Evolutionary conservation across 2,329 filamentous ascomycete genomes (phyloP).

Genomic region (Nothophoma quercina): DNA sequence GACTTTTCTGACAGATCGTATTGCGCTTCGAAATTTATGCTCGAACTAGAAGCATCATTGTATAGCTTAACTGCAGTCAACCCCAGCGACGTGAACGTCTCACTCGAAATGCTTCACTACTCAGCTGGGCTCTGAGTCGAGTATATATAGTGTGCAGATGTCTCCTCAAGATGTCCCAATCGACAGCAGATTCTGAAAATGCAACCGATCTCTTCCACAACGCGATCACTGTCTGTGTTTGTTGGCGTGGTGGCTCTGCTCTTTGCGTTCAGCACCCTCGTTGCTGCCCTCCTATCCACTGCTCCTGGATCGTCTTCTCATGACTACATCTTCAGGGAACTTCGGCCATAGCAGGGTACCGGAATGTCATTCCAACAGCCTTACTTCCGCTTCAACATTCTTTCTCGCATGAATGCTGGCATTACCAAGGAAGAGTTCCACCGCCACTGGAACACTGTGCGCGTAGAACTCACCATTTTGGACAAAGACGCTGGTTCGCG

Average conservation of each 20-base stretch:
- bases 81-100: not conserved
- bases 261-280: not conserved
- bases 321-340: constrained; percentile 10
- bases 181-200: not conserved
- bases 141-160: not conserved
- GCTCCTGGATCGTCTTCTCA: not conserved
- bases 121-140: not conserved
- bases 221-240: not conserved
- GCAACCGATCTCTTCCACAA: not conserved
- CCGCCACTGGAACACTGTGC: constrained; percentile 23
- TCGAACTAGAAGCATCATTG: not conserved
- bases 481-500: constrained; percentile 1
- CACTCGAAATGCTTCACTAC: not conserved
- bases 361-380: not conserved
- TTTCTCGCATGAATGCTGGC: constrained; percentile 11
- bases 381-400: constrained; percentile 12
- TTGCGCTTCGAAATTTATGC: not conserved
- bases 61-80: not conserved
- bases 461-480: constrained; percentile 21
- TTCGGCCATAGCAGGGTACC: not conserved
- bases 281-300: not conserved
- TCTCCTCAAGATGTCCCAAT: no score
- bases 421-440: constrained; percentile 19
- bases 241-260: not conserved
- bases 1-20: no score